Evolutionary conservation across 768 basidiomycete species (phyloP).

Genomic region (Tylopilus plumbeoviolaceoides): DNA sequence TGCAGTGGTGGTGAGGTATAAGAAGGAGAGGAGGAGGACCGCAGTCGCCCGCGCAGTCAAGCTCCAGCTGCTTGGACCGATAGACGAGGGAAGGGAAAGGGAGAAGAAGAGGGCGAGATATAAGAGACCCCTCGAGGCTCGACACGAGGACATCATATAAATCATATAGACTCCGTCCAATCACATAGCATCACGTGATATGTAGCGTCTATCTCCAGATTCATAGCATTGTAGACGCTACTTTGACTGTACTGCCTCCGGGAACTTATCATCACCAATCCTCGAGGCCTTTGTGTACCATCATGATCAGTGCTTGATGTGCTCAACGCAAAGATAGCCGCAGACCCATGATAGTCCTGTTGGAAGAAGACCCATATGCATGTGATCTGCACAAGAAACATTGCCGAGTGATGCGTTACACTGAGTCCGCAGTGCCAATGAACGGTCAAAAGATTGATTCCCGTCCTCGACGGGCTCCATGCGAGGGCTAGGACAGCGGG

Average conservation of each 20-base stretch:
- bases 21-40: slow-evolving; percentile 13
- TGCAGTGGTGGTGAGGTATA: not conserved
- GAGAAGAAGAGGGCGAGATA: slow-evolving; percentile 4
- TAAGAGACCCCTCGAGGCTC: slow-evolving; percentile 25
- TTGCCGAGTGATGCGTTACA: not conserved
- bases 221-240: too few relatives aligned
- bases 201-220: not conserved
- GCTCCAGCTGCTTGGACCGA: slow-evolving; percentile 9
- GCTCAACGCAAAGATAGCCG: not conserved
- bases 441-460: not conserved
- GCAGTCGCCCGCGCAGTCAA: slow-evolving; percentile 26
- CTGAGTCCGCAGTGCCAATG: not conserved
- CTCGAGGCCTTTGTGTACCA: not conserved
- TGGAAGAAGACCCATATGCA: too few relatives aligned
- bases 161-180: slow-evolving; percentile 20
- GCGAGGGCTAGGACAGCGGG: not conserved
- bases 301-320: not conserved
- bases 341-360: too few relatives aligned
- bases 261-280: too few relatives aligned
- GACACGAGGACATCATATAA: slow-evolving; percentile 21
- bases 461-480: not conserved
- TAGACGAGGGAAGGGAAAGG: slow-evolving; percentile 5
- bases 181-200: slow-evolving; percentile 22
- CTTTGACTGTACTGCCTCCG: too few relatives aligned
- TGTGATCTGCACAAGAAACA: not conserved